Evolutionary conservation across 345 rosid species (phyloP), one percentile per base, ranked within the genome.

Genomic region (Cardamine occulta): DNA sequence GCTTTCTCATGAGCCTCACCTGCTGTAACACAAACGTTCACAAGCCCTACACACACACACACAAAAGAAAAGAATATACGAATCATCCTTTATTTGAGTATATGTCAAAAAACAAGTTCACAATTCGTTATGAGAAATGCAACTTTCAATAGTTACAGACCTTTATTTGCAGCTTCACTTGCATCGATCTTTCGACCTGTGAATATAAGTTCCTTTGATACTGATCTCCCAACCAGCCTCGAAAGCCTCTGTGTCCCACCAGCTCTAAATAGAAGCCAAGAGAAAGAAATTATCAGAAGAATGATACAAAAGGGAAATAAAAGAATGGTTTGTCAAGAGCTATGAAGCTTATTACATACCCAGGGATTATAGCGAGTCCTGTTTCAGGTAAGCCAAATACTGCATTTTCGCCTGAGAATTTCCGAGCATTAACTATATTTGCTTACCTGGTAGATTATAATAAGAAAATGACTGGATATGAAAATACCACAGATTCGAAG

Each of bases 231-330:
- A 23, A 88, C 89, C 70, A 95, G 79, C 80, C 97, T 87, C 17
- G 97, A 89, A 66, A 90, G 99, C 70, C 97, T 79, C 68, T 90
- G 96, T 35, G 99, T 90, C 75, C 99, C 97, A 70, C 97, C 97
- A 57, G 93, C 97, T 60, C 97, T 95, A 86, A 55, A 60, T 61
- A 76, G 34, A 70, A 68, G 66, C 72, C 75, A 47, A 58, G 51
- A 76, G 34, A 39, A 53, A 18, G 6, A 31, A 66, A 32, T 11
- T 0, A 42, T 67, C 11, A 73, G 51, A 68, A 26, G 66, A 72
- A 31, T 51, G 35, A 64, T 35, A 19, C 29, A 26, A 56, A 12
- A 8, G 54, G 8, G 18, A 3, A 12, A 18, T 29, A 42, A 14
- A 23, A 31, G 31, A 73, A 19, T 48, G 12, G 9, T 57, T 74